Base-by-base conservation (phyloP, 306 rosid genomes). In the Vicia villosa region DNA sequence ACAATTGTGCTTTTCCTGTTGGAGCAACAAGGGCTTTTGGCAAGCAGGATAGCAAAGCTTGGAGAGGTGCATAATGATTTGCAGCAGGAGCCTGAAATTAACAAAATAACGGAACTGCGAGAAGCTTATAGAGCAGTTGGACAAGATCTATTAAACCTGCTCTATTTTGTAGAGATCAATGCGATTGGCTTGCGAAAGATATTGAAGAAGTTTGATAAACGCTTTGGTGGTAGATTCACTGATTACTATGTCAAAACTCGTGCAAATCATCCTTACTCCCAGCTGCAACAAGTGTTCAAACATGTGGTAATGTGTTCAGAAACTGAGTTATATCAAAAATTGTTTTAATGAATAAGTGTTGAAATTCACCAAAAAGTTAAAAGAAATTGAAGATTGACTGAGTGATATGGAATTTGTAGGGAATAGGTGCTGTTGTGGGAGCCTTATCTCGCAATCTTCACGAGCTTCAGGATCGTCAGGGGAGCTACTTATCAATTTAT, bases 1-100 rank as follows among this genome's bases (percentile, higher is more conserved):
- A 95, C 76, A 68, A 85, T 86, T 66, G 99, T 95, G 76, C 96
- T 95, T 74, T 95, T 95, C 81, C 73, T 95, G 19, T 69, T 95
- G 95, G 99, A 95, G 76, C 97, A 91, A 91, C 99, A 95, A 91
- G 99, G 99, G 76, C 71, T 78, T 74, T 86, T 95, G 81, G 96
- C 99, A 21, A 89, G 99, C 83, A 84, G 84, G 88, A 81, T 91
- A 86, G 86, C 91, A 26, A 80, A 73, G 45, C 97, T 89, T 69
- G 96, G 86, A 69, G 80, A 87, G 78, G 74, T 66, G 83, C 87
- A 81, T 28, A 78, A 85, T 37, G 81, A 88, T 73, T 83, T 91
- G 71, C 95, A 77, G 76, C 52, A 82, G 80, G 89, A 87, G 77
- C 99, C 95, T 78, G 95, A 91, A 28, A 83, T 95, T 68, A 72